phyloP scores from a whole-genome alignment of 768 basidiomycete species.

The Termitomyces eurrhizus region DNA sequence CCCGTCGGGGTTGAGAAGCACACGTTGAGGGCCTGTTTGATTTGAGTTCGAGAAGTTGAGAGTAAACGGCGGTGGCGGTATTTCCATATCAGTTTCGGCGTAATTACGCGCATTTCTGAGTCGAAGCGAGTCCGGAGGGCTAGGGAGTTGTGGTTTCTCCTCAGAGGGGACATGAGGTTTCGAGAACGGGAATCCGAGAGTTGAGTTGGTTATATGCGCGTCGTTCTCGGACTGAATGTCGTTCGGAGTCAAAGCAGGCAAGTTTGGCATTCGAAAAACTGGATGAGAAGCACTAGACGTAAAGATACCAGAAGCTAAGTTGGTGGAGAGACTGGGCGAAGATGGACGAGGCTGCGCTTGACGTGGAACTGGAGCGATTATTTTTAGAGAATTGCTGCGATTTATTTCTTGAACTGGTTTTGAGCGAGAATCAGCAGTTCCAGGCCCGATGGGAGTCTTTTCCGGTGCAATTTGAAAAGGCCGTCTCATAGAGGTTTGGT shows the following conservation, averaged over 20 bases:
- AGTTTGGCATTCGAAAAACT: constrained; percentile 7
- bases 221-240: constrained; percentile 8
- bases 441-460: constrained; percentile 18
- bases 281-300: constrained; percentile 17
- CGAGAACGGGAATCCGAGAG: constrained; percentile 13
- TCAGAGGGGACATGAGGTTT: constrained; percentile 5
- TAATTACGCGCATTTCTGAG: constrained; percentile 1
- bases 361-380: constrained; percentile 24
- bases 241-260: constrained; percentile 5
- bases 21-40: constrained; percentile 17
- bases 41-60: constrained; percentile 13
- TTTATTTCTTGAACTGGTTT: not conserved
- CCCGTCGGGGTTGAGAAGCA: constrained; percentile 14
- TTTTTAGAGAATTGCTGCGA: constrained; percentile 10
- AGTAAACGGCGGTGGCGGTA: constrained; percentile 5
- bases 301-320: constrained; percentile 14
- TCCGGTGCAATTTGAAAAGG: constrained; percentile 4
- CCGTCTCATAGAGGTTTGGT: constrained; percentile 4
- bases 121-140: constrained; percentile 14
- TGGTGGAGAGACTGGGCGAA: constrained; percentile 17
- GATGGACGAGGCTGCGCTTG: constrained; percentile 10
- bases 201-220: constrained; percentile 19
- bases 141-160: constrained; percentile 12
- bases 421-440: constrained; percentile 25
- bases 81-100: not conserved